Evolutionary conservation across 2,329 filamentous ascomycete genomes (phyloP), one percentile per base, ranked within the genome.

Genomic region (Fusarium drepaniforme): DNA sequence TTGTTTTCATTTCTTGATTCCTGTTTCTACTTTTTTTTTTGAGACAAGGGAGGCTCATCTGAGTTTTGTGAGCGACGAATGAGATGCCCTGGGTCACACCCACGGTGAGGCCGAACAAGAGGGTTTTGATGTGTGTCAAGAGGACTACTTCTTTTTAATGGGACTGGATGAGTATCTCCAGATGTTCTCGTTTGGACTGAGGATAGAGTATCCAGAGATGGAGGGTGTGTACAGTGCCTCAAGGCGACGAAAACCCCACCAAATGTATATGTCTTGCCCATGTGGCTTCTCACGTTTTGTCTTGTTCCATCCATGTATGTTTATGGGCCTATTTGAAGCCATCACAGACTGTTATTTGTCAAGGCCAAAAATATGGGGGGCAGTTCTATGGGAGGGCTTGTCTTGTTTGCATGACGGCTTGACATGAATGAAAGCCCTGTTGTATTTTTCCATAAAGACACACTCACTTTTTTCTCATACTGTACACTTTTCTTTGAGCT

Each of bases 261-360:
- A 63, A 70, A 66, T 73, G 68, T 74, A 64, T 64, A 76, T 75
- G 65, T 73, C 56, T 70, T 70, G 49, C 62, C 60, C 49, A 63
- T 53, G 63, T 65, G 65, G 40, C 65, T 70, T 70, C 53, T 56
- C 53, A 49, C 49, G 57, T 40, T 60, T 35, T 35, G 49, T 66
- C 35, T 38, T 68, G 42, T 66, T 64, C 44, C 60, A 66, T 73
- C 44, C 63, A 66, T 75, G 69, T 77, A 75, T 59, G 79, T 77
- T 42, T 69, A 71, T 53, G 61, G 60, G 65, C 40, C 42, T 35
- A 56, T 38, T 58, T 60, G 51, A 64, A 42, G 42, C 65, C 56
- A 37, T 33, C 28, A 56, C 62, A 58, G 44, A 58, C 44, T 64
- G 59, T 53, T n/a, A 51, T 40, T 66, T 66, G 30, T 38, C 42